phyloP scores from a whole-genome alignment of 768 basidiomycete genomes.

The Psilocybe tampanensis region DNA sequence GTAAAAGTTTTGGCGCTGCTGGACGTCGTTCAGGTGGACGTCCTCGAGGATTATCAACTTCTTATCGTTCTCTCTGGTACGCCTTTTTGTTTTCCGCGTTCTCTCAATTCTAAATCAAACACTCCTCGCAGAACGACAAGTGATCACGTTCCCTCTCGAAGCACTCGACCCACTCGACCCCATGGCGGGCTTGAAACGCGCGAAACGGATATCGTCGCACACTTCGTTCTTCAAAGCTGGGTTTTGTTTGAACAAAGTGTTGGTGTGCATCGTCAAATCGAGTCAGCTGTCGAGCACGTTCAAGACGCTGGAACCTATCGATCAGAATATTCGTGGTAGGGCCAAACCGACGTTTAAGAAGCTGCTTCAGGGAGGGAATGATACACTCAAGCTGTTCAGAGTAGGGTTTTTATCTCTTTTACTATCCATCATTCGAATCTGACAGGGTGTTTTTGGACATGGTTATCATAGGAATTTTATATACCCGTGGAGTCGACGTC shows the following conservation, averaged over 20 bases:
- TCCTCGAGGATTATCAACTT: slow-evolving; percentile 93
- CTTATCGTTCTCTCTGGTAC: slow-evolving; percentile 97
- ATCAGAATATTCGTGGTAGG: slow-evolving; percentile 77
- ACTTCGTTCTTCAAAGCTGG: slow-evolving; percentile 99
- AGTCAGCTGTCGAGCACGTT: slow-evolving; percentile 95
- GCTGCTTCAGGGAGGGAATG: slow-evolving; percentile 91
- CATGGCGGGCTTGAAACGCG: slow-evolving; percentile 87
- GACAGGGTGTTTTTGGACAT: too few species aligned
- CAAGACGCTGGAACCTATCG: slow-evolving; percentile 96
- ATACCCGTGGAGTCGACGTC: slow-evolving; percentile 97
- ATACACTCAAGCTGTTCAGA: slow-evolving; percentile 90
- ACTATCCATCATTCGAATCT: too few species aligned
- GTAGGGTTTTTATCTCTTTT: slow-evolving; percentile 36
- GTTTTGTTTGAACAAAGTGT: slow-evolving; percentile 83
- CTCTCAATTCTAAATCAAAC: not conserved
- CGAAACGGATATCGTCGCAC: slow-evolving; percentile 93
- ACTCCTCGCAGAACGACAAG: slow-evolving; percentile 84
- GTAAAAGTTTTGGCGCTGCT: slow-evolving; percentile 86
- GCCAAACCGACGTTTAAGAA: slow-evolving; percentile 94
- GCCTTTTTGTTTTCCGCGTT: slow-evolving; percentile 11
- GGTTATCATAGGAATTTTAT: slow-evolving; percentile 99
- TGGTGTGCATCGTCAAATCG: slow-evolving; percentile 97
- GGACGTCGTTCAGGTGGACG: slow-evolving; percentile 94
- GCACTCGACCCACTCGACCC: slow-evolving; percentile 90
- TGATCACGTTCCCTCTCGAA: slow-evolving; percentile 94